Evolutionary conservation across 2,329 filamentous ascomycete genomes (phyloP), one percentile per base, ranked within the genome.

Genomic region (Exophiala spinifera): DNA sequence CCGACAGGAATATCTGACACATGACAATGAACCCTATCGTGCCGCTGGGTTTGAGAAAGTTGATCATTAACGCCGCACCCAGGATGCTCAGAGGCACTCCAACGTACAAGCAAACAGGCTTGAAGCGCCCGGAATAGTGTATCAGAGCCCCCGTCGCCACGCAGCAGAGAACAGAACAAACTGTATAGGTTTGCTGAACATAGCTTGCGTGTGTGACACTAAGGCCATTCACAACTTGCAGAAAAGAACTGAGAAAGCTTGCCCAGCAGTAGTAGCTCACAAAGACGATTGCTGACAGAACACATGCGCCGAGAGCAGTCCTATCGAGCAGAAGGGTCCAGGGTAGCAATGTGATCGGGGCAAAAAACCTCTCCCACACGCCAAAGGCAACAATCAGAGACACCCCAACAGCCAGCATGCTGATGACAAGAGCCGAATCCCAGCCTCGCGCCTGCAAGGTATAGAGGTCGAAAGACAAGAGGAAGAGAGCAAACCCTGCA

Each of bases 401-500:
- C 11, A 75, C 66, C 0, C 84, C 84, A 33, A 84, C 64, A 6
- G 83, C 72, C 7, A 74, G 63, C 62, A 83, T 73, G 51, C 67
- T 69, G 52, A 81, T 74, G 56, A 81, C 73, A 21, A 75, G 55
- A 7, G 74, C 67, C 1, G 75, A 73, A 8, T 63, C 60, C 75
- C 75, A 80, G 5, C 64, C 54, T 14, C 60, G 21, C 49, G 61
- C 31, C 36, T 74, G 69, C 36, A 64, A 67, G 8, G 65, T 50
- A 56, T 75, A 72, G 13, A 88, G 73, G 36, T 72, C 81, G 69
- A 88, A 85, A 0, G 85, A 80, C 15, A 88, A 74, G 4, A 88
- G 75, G 66, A 88, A 81, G 3, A 87, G 70, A 1, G 80, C 75
- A 63, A 86, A 78, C 0, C 83, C 85, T 1, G 70, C 73, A n/a